phyloP scores from a whole-genome alignment of 1,139 yeast species.

The Geotrichum cucujoidarum region DNA sequence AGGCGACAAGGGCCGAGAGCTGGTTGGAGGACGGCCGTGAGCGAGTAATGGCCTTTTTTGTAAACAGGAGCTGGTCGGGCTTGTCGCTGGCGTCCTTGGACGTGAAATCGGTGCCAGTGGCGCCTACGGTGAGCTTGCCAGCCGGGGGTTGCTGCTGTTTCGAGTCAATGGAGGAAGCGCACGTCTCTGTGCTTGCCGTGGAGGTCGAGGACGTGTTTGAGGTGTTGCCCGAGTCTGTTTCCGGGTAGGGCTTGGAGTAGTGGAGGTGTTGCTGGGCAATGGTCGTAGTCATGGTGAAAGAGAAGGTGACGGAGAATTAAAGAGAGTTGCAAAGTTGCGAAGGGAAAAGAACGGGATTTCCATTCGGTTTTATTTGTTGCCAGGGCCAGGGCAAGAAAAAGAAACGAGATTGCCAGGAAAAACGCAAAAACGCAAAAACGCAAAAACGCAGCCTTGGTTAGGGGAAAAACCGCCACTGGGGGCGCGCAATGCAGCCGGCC shows the following conservation, averaged over 20 bases:
- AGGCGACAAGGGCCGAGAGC: constrained; percentile 2
- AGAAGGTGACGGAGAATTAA: background rate
- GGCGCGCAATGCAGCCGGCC: too few species aligned
- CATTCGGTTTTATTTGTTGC: too few species aligned
- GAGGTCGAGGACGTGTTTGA: constrained; percentile 3
- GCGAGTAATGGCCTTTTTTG: constrained; percentile 6
- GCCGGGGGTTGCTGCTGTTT: background rate
- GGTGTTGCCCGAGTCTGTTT: constrained; percentile 4
- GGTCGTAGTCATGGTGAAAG: background rate
- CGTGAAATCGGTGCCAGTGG: constrained; percentile 1
- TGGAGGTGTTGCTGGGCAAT: background rate
- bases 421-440: too few species aligned
- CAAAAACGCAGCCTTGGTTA: too few species aligned
- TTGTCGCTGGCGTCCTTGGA: background rate
- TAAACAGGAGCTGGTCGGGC: constrained; percentile 4
- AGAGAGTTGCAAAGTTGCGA: background rate
- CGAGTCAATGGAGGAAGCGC: background rate
- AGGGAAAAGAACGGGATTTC: background rate
- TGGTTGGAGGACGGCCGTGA: constrained; percentile 7
- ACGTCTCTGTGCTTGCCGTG: background rate
- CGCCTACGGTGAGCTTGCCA: background rate
- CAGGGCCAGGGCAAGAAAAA: too few species aligned
- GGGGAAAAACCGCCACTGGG: too few species aligned
- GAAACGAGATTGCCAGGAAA: too few species aligned
- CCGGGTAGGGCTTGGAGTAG: background rate